Base-by-base conservation (phyloP, 495 filamentous ascomycete species). In the Aspergillus kassunensis region DNA sequence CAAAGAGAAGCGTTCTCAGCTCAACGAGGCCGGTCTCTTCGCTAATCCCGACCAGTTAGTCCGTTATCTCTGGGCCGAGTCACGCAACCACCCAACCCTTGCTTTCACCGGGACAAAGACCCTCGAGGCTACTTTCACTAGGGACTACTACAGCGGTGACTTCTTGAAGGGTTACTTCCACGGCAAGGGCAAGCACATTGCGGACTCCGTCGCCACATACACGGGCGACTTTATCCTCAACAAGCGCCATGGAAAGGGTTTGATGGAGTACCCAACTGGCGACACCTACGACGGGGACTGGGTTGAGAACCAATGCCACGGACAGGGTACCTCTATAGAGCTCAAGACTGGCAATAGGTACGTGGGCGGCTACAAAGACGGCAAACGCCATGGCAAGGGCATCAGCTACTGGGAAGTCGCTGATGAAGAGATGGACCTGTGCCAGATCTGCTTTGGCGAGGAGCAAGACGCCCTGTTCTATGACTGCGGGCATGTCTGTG, bases 401-500 rank as follows among this genome's bases (percentile, higher is more conserved):
- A 76, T 79, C 43, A 84, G 79, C 65, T 73, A 77, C 56, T 85
- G 79, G 70, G 75, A 82, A 52, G 76, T 81, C 11, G 82, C 80
- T 15, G 80, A 85, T 44, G 83, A 84, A 56, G 80, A 84, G 61
- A 71, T 77, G 66, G 68, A 79, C 53, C 61, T 82, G 12, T 86
- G 84, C 63, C 75, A 80, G 54, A 84, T 87, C 44, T 87, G 84
- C 66, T 86, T 79, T 55, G 80, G 82, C 31, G 77, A 78, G 42
- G 79, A 79, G 55, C 78, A 80, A 50, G 80, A 85, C 57, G 76
- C 81, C 3, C 67, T 81, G 35, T 84, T 87, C 62, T 81, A 78
- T 46, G 81, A 84, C 56, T 87, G 84, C 54, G 84, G 84, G 1
- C 84, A 87, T 59, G 77, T 87, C 35, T 79, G 78, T 44, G 79